Evolutionary conservation across 306 rosid genomes (phyloP).

Genomic region (Aeschynomene evenia): DNA sequence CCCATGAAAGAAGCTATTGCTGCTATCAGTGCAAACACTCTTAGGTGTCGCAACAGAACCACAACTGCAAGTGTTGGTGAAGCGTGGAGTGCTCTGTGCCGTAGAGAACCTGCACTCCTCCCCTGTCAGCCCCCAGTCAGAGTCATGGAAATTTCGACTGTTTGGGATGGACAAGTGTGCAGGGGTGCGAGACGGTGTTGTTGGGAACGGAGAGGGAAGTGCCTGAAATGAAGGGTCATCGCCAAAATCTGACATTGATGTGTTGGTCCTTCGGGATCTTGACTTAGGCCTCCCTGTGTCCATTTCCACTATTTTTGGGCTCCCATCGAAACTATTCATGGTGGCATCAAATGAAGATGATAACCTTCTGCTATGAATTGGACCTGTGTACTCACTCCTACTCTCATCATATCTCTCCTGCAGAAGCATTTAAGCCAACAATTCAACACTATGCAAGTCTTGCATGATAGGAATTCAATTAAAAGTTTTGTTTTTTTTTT

Average conservation of each 20-base stretch:
- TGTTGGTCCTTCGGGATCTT: conserved; percentile 73
- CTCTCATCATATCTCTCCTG: conserved; percentile 76
- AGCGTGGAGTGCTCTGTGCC: conserved; percentile 91
- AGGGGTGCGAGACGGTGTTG: conserved; percentile 44
- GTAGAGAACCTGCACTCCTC: conserved; percentile 77
- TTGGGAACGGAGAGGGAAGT: conserved; percentile 52
- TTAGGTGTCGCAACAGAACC: conserved; percentile 62
- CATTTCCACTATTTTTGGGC: conserved; percentile 90
- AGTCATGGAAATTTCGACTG: conserved; percentile 41
- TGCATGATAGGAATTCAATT: not conserved
- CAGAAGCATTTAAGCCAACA: conserved; percentile 16
- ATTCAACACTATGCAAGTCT: not conserved
- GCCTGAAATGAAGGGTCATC: conserved; percentile 62
- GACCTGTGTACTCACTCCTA: conserved; percentile 51
- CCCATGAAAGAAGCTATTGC: conserved; percentile 28
- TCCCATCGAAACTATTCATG: conserved; percentile 50
- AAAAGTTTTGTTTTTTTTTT: not conserved
- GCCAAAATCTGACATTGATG: conserved; percentile 64
- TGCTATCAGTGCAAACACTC: conserved; percentile 45
- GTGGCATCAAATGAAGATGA: conserved; percentile 63
- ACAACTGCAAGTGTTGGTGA: conserved; percentile 48
- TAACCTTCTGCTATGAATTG: conserved; percentile 65
- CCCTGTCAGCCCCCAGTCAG: conserved; percentile 74
- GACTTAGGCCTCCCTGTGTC: conserved; percentile 84
- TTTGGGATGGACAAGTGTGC: conserved; percentile 44